These are phyloP conservation scores for Somion occarium DNA, from an alignment of 1,284 basidiomycete species.

Conservation along the genomic window DNA sequence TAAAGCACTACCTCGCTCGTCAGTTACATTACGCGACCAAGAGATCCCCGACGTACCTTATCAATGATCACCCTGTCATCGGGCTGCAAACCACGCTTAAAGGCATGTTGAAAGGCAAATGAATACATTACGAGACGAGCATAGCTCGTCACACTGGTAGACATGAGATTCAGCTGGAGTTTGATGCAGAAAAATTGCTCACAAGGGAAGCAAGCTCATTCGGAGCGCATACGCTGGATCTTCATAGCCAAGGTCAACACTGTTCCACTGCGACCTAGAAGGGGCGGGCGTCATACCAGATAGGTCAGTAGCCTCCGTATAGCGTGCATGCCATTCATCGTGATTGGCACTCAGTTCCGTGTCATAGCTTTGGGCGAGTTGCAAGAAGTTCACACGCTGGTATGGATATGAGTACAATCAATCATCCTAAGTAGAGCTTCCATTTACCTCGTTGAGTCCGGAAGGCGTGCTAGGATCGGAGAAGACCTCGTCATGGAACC, in stretches of 20 bases:
- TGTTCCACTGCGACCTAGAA: neutral
- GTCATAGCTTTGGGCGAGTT: constrained; percentile 59
- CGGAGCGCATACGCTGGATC: constrained; percentile 61
- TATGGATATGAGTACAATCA: neutral
- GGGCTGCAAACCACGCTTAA: constrained; percentile 59
- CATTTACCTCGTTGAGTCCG: constrained; percentile 62
- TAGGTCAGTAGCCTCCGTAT: constrained; percentile 20
- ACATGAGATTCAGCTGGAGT: neutral
- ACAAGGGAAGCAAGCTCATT: constrained; percentile 73
- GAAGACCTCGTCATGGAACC: constrained; percentile 73
- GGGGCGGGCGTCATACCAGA: constrained; percentile 11
- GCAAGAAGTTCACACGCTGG: constrained; percentile 62
- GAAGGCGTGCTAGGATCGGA: constrained; percentile 66
- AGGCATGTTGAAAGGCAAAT: constrained; percentile 81
- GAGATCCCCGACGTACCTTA: constrained; percentile 54
- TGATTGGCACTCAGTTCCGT: constrained; percentile 50
- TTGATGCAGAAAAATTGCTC: constrained; percentile 10
- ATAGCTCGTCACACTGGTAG: constrained; percentile 61
- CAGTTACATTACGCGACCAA: constrained; percentile 10
- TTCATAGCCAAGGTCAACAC: constrained; percentile 22
- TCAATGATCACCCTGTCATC: constrained; percentile 64
- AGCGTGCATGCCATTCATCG: constrained; percentile 50
- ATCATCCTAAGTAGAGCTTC: constrained; percentile 5
- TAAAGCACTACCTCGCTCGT: constrained; percentile 48
- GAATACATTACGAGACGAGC: constrained; percentile 83